Evolutionary conservation across 257 asterid genomes (phyloP).

Genomic region (Nicotiana tomentosiformis): DNA sequence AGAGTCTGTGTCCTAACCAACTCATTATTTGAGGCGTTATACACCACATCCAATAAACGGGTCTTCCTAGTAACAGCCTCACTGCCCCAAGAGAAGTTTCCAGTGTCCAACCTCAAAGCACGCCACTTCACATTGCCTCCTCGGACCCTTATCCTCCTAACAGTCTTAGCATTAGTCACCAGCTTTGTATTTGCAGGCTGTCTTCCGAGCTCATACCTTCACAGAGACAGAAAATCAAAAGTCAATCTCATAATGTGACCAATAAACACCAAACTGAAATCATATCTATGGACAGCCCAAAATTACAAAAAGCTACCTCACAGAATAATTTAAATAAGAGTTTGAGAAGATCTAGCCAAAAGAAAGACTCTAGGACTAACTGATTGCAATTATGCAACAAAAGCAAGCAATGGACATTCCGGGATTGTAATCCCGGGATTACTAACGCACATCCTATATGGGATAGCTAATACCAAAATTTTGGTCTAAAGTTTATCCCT

Average conservation of each 20-base stretch:
- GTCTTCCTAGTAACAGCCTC: constrained; percentile 39
- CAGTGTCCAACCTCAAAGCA: constrained; percentile 39
- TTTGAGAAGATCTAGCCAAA: not conserved
- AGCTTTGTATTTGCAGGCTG: constrained; percentile 42
- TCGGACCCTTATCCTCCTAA: constrained; percentile 36
- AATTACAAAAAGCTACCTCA: too few relatives aligned
- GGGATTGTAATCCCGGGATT: too few relatives aligned
- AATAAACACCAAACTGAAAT: not conserved
- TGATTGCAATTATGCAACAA: not conserved
- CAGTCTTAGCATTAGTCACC: constrained; percentile 37
- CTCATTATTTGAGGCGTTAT: constrained; percentile 39
- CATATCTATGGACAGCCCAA: not conserved
- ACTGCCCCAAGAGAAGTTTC: constrained; percentile 41
- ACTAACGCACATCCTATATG: too few relatives aligned
- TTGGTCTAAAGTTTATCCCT: too few relatives aligned
- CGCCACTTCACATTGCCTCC: constrained; percentile 44
- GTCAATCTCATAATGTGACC: not conserved
- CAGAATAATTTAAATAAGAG: not conserved
- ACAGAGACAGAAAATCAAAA: not conserved
- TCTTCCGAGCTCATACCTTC: constrained; percentile 46
- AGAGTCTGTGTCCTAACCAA: constrained; percentile 37
- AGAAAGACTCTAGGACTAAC: not conserved
- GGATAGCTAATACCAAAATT: too few relatives aligned
- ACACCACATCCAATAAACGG: constrained; percentile 34
- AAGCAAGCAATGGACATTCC: not conserved